These are phyloP conservation scores for Aristolochia fimbriata DNA, from an alignment of 164 flowering plant species.

Conservation along the genomic window DNA sequence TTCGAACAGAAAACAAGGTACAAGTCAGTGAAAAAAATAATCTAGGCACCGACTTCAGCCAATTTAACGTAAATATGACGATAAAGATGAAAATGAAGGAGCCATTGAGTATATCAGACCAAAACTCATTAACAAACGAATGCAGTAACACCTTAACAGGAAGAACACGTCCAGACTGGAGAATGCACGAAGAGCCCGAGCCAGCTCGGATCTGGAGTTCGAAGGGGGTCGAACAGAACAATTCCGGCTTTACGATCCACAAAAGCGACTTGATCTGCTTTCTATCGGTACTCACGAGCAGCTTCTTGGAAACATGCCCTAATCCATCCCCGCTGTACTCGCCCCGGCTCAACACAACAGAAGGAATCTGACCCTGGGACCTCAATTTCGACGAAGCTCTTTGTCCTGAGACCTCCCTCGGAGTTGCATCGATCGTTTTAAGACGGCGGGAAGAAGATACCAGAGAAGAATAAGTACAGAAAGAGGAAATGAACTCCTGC, in stretches of 20 bases:
- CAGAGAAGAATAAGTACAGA: not conserved
- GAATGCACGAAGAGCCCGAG: conserved; percentile 56
- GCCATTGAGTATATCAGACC: too few relatives aligned
- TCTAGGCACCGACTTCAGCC: not conserved
- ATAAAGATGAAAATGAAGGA: too few relatives aligned
- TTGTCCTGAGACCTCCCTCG: conserved; percentile 51
- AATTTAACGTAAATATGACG: too few relatives aligned
- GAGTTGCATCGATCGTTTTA: conserved; percentile 77
- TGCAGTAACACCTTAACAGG: conserved; percentile 52
- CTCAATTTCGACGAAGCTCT: conserved; percentile 48
- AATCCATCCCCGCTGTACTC: conserved; percentile 5
- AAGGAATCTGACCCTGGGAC: conserved; percentile 75
- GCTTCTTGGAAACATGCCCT: conserved; percentile 36
- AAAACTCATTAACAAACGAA: not conserved
- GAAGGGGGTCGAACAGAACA: conserved; percentile 77
- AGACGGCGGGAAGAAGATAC: conserved; percentile 12
- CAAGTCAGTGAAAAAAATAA: not conserved
- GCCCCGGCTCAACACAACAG: conserved; percentile 57
- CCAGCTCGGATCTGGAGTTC: conserved; percentile 84
- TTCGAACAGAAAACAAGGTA: too few relatives aligned
- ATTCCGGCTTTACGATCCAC: conserved; percentile 38
- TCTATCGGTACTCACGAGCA: conserved; percentile 58
- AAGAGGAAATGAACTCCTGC: too few relatives aligned
- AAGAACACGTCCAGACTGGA: conserved; percentile 68
- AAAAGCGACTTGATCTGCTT: conserved; percentile 65